Evolutionary conservation across 73 alveolate species (phyloP).

Genomic region (Diophrys sp.): DNA sequence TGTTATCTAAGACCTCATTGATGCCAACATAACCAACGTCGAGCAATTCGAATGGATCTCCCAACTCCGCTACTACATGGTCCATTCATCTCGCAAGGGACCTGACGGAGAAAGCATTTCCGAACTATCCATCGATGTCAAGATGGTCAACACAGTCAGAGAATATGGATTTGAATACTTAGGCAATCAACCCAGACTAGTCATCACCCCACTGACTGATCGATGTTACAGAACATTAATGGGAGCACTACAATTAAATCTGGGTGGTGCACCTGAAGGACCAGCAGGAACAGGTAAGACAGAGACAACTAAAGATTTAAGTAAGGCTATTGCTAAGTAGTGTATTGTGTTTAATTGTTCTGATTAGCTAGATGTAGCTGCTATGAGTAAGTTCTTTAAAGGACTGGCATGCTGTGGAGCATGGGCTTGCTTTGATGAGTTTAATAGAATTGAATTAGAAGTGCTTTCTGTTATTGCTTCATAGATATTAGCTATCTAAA

Average conservation of each 20-base stretch:
- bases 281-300: slow-evolving; percentile 94
- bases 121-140: slow-evolving; percentile 86
- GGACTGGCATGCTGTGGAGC: slow-evolving; percentile 94
- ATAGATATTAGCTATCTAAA: slow-evolving; percentile 85
- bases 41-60: slow-evolving; percentile 95
- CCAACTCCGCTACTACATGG: slow-evolving; percentile 95
- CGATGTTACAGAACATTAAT: slow-evolving; percentile 94
- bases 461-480: slow-evolving; percentile 98
- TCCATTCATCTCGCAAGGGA: too few species aligned
- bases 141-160: slow-evolving; percentile 87
- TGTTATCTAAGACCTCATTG: slow-evolving; percentile 76
- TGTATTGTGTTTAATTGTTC: slow-evolving; percentile 90
- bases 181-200: slow-evolving; percentile 93
- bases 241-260: slow-evolving; percentile 93
- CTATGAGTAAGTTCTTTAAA: slow-evolving; percentile 89
- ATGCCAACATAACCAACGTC: slow-evolving; percentile 75
- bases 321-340: slow-evolving; percentile 83
- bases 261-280: slow-evolving; percentile 97
- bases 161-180: slow-evolving; percentile 88
- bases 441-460: slow-evolving; percentile 96
- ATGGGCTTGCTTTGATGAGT: slow-evolving; percentile 99
- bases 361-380: slow-evolving; percentile 75
- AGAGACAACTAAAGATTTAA: slow-evolving; percentile 88
- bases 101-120: too few species aligned
- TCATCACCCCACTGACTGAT: slow-evolving; percentile 94